Conservation (phyloP, 1,284 basidiomycete species). For the Moniliophthora roreri region DNA sequence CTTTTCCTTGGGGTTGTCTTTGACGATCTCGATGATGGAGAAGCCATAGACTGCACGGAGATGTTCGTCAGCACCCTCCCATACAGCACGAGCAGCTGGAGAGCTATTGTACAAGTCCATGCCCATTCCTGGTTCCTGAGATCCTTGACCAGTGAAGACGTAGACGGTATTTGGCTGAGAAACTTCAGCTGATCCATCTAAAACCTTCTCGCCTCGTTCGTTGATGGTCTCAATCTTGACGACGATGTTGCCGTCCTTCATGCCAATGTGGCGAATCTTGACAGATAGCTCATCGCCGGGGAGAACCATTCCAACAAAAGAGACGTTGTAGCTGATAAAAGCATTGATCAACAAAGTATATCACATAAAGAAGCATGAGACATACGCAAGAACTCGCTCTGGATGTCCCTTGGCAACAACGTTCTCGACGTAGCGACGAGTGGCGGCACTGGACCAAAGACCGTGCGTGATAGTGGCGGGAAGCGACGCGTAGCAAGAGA, state of each 20-base stretch:
- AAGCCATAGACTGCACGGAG: constrained; percentile 94
- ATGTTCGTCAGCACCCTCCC: constrained; percentile 96
- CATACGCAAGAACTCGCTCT: constrained; percentile 84
- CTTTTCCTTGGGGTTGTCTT: constrained; percentile 96
- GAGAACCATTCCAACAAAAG: constrained; percentile 97
- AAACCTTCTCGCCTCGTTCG: constrained; percentile 84
- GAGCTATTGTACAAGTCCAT: constrained; percentile 97
- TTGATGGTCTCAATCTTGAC: constrained; percentile 91
- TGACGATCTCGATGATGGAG: constrained; percentile 98
- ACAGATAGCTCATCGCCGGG: constrained; percentile 89
- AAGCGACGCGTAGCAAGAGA: constrained; percentile 90
- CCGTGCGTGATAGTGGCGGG: constrained; percentile 98
- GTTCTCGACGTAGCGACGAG: constrained; percentile 90
- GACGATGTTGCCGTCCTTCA: constrained; percentile 92
- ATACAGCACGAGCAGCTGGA: constrained; percentile 91
- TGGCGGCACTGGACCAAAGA: constrained; percentile 95
- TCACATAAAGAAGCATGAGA: constrained; percentile 21
- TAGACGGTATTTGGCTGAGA: constrained; percentile 92
- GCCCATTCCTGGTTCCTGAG: constrained; percentile 98
- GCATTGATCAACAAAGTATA: constrained; percentile 14
- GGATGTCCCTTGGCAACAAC: constrained; percentile 93
- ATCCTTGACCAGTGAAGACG: constrained; percentile 98
- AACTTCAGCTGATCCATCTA: constrained; percentile 92
- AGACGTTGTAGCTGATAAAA: constrained; percentile 75
- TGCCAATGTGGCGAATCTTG: constrained; percentile 87